Base-by-base conservation (phyloP, 139 green algal species). In the Volvox reticuliferus region DNA sequence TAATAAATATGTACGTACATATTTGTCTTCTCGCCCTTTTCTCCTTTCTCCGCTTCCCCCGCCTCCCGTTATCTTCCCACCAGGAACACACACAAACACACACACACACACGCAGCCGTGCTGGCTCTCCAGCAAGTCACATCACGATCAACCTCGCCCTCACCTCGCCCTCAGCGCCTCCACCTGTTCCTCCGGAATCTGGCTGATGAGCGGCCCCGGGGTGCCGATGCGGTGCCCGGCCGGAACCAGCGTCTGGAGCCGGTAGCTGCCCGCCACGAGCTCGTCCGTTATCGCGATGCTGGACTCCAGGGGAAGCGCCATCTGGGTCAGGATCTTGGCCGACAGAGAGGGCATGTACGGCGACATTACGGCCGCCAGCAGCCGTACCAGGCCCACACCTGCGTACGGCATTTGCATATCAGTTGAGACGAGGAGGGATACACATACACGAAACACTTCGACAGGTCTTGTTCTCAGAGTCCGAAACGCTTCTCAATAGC, bases 321-420 rank as follows among this genome's bases (percentile, higher is more conserved):
- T 0, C 85, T 89, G 85, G 22, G 17, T 37, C 61, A 96, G 92
- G 61, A 97, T 84, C 90, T 97, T 97, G 73, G 63, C 65, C 0
- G 97, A 95, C 86, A 99, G 94, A 6, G 93, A 95, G 33, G 98
- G 98, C 97, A 99, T 99, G 96, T 97, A 99, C 71, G 98, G 98
- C 79, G 96, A 73, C 88, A 99, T 92, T 37, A 99, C 93, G 18
- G 95, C 95, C 22, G 96, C 96, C 71, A 99, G 93, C 85, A 99
- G 81, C 30, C 92, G 90, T 79, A 98, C 95, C 61, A 99, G 69
- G 44, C 98, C 98, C 69, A 97, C 89, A 83, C 95, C 96, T 63
- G 94, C 93, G 85, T 55, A 55, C 44, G 44, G 44, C 44, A 55
- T 55, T 55, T 55, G 44, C 44, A 55, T 5, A 55, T 55, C 44